phyloP scores from a whole-genome alignment of 306 rosid species.

The Carpinus viminea region DNA sequence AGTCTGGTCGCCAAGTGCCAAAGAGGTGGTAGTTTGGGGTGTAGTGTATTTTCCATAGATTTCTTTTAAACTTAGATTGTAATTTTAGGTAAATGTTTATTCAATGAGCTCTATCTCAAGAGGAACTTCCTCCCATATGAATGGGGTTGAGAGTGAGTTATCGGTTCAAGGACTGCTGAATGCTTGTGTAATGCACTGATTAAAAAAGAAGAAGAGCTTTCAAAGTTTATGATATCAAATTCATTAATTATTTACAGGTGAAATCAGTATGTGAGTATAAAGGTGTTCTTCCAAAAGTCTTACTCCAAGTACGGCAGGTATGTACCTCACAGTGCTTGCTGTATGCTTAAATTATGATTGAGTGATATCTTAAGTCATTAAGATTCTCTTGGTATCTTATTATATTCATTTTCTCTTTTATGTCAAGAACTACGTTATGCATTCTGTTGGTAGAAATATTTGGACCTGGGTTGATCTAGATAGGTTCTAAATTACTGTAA shows the following conservation, averaged over 20 bases:
- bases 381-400: background rate
- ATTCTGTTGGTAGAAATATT: background rate
- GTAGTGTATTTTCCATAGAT: too few relatives aligned
- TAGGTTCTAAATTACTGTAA: background rate
- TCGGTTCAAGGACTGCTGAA: background rate
- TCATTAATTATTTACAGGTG: constrained; percentile 49
- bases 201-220: background rate
- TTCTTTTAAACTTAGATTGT: too few relatives aligned
- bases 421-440: background rate
- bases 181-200: background rate
- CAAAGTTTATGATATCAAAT: constrained; percentile 13
- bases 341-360: constrained; percentile 13
- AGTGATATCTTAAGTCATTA: background rate
- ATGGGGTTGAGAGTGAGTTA: background rate
- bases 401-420: background rate
- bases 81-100: background rate
- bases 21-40: too few relatives aligned
- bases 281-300: constrained; percentile 80
- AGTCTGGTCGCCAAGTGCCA: too few relatives aligned
- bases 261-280: constrained; percentile 67
- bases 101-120: background rate
- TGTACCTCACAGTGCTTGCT: constrained; percentile 23
- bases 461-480: background rate
- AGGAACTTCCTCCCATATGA: background rate
- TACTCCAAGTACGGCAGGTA: constrained; percentile 75